Evolutionary conservation across 306 rosid genomes (phyloP).

Genomic region (Citrullus amarus): DNA sequence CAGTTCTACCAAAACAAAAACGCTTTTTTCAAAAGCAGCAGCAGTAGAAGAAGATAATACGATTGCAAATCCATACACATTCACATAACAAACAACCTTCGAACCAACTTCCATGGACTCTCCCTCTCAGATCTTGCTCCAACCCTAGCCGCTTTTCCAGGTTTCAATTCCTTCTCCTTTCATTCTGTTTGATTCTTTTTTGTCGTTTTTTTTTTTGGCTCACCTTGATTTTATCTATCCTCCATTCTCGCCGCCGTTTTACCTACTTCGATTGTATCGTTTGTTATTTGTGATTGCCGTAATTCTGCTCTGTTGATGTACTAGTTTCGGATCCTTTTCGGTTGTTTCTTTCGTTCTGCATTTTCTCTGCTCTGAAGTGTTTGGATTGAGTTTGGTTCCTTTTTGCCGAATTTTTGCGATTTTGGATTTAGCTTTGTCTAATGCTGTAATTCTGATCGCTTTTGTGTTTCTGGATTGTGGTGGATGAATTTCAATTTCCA

Average conservation of each 20-base stretch:
- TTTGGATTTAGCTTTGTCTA: background rate
- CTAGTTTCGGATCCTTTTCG: slow-evolving; percentile 3
- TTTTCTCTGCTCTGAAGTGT: background rate
- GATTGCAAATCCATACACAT: background rate
- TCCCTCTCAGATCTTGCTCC: slow-evolving; percentile 47
- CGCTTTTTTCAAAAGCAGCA: background rate
- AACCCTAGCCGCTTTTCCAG: slow-evolving; percentile 18
- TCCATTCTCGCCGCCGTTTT: background rate
- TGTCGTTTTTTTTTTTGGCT: background rate
- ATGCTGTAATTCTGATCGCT: background rate
- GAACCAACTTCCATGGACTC: slow-evolving; percentile 29
- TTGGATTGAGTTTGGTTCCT: too few species aligned
- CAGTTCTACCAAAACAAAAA: background rate
- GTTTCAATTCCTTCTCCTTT: background rate
- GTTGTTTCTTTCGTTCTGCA: background rate
- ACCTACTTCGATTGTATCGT: background rate
- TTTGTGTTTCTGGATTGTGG: background rate
- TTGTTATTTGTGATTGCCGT: background rate
- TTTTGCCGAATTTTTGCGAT: background rate
- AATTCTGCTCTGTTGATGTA: background rate
- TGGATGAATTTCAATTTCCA: slow-evolving; percentile 4
- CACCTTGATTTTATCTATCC: background rate
- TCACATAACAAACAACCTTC: background rate
- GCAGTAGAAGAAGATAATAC: background rate
- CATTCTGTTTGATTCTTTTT: background rate